phyloP scores from a whole-genome alignment of 805 yeast species.

The Teunomyces tritomae region DNA sequence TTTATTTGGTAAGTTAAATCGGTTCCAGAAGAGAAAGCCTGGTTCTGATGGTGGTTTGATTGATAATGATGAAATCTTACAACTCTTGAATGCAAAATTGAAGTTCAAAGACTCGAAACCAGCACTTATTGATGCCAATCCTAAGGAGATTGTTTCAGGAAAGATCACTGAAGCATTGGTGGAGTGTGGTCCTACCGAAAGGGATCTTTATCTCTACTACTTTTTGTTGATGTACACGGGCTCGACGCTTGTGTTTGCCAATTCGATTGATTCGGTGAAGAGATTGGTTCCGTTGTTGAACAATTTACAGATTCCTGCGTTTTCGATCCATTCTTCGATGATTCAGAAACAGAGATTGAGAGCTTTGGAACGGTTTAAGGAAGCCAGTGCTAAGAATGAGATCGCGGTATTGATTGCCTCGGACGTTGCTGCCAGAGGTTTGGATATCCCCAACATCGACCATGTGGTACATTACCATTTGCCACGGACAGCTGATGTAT shows the following conservation, averaged over 20 bases:
- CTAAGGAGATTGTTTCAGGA: slow-evolving; percentile 73
- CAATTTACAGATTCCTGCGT: slow-evolving; percentile 63
- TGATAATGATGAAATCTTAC: slow-evolving; percentile 60
- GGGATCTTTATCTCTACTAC: slow-evolving; percentile 88
- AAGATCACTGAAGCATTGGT: slow-evolving; percentile 80
- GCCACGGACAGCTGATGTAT: slow-evolving; percentile 91
- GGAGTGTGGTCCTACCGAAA: slow-evolving; percentile 86
- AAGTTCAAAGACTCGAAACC: slow-evolving; percentile 70
- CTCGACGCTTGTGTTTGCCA: slow-evolving; percentile 84
- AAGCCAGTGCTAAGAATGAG: slow-evolving; percentile 44
- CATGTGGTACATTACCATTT: slow-evolving; percentile 96
- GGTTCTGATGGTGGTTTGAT: slow-evolving; percentile 29
- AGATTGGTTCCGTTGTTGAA: slow-evolving; percentile 74
- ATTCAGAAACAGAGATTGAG: slow-evolving; percentile 88
- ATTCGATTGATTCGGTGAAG: slow-evolving; percentile 92
- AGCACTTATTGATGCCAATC: slow-evolving; percentile 77
- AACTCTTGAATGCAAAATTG: slow-evolving; percentile 64
- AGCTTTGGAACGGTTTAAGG: slow-evolving; percentile 76
- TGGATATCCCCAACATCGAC: slow-evolving; percentile 85
- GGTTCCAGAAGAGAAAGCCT: slow-evolving; percentile 19
- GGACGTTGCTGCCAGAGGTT: slow-evolving; percentile 97
- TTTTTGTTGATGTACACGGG: slow-evolving; percentile 86
- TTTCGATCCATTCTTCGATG: slow-evolving; percentile 91
- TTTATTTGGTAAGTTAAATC: slow-evolving; percentile 70
- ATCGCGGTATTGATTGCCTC: slow-evolving; percentile 81